Evolutionary conservation across 2,329 filamentous ascomycete genomes (phyloP), one percentile per base, ranked within the genome.

Genomic region (Ophiocordyceps camponoti-leonardi): DNA sequence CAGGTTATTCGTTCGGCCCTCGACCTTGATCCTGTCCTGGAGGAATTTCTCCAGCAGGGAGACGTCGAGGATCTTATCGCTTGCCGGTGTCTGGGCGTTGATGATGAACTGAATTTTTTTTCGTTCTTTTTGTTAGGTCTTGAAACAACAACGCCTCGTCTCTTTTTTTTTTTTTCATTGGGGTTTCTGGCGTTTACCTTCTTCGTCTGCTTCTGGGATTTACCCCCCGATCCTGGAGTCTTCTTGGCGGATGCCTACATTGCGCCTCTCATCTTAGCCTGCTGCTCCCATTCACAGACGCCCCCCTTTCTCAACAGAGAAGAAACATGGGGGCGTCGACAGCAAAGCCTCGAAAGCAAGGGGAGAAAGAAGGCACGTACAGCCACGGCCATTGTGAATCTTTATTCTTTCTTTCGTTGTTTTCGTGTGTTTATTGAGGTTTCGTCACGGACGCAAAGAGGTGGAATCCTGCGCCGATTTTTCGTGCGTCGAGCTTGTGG

Each of bases 41-140:
- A 98, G 85, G 84, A 98, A 98, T 81, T 96, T 96, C 76, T 95
- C 88, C 69, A 98, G 98, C 58, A 88, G 88, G 61, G 85, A 81
- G 67, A 94, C 81, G 70, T 98, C 92, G 81, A 98, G 96, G 80
- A 98, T 98, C 83, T 96, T 96, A 80, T 98, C 92, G 75, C 80
- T 85, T 59, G 88, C 88, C 62, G 92, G 92, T 75, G 96, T 90
- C 63, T 86, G 88, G 69, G 88, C 90, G 77, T 98, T 94, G 85
- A 98, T 96, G 77, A 94, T 82, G 82, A 86, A 98, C 90, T 39
- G 12, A 20, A 11, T 18, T 90, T 39, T 14, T 39, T 19, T 16
- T n/a, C n/a, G n/a, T n/a, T n/a, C n/a, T n/a, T n/a, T n/a, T n/a
- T n/a, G n/a, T n/a, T n/a, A n/a, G n/a, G n/a, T n/a, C n/a, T n/a